Evolutionary conservation across 164 flowering plant genomes (phyloP), one percentile per base, ranked within the genome.

Genomic region (Cinnamomum chago): DNA sequence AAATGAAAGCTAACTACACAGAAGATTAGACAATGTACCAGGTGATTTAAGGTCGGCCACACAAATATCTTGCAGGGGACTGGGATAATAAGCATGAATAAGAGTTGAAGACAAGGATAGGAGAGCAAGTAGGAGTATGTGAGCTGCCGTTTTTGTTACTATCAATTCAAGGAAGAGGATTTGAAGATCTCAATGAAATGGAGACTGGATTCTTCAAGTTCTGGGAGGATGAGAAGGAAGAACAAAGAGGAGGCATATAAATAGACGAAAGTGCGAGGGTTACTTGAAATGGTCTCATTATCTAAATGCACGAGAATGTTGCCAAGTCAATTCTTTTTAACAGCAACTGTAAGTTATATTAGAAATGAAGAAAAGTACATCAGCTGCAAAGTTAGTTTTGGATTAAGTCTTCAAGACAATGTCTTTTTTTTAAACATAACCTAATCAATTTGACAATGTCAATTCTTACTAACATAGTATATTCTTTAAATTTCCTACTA

Each of bases 21-120:
- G 58, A 52, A 52, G 40, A 52, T 13, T 18, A 52, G 18, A 52
- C 40, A 33, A 33, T 13, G 58, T 67, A 67, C 69, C 69, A 27
- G 20, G 4, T 27, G 69, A 30, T 2, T 60, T 17, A 11, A 5
- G 51, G 50, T 62, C 52, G 11, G 74, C 67, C 4, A 72, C 67
- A 62, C 74, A 72, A n/a, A 72, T 58, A 24, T 72, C 74, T 22
- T 72, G 74, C 18, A 72, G 52, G 13, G 65, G 74, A 60, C 52
- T 62, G 0, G 74, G 74, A 72, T 72, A 68, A 33, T 52, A 72
- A 1, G 55, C 74, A 18, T 30, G 24, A n/a, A 14, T 22, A 22
- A 30, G 67, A 62, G 68, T 60, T 33, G 51, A 30, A 15, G 30
- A 22, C 11, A 72, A 62, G 27, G 67, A 20, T 20, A 72, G 51